Evolutionary conservation across 768 basidiomycete genomes (phyloP), one percentile per base, ranked within the genome.

Genomic region (Lactifluus subvellereus): DNA sequence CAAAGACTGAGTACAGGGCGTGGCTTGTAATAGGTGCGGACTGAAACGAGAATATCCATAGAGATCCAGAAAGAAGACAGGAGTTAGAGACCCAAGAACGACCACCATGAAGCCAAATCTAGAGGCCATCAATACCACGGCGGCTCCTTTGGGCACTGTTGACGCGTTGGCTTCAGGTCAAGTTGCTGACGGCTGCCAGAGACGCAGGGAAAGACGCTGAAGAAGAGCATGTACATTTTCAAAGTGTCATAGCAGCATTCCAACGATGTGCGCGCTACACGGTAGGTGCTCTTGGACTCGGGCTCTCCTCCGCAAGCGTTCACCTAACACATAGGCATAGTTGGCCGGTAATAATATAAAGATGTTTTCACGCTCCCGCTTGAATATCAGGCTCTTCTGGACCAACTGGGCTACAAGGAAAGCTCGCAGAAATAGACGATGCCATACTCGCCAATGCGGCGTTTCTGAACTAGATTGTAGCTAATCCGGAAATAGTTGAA

Each of bases 401-500:
- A 83, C 14, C 67, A 70, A 13, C 72, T 95, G 6, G 89, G 91
- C 7, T 95, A 91, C 73, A 84, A 86, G 67, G 84, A 61, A 94
- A 93, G 71, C 79, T 98, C 0, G 81, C 86, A 35, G 84, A 81
- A 32, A 88, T 91, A 13, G 94, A 98, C 74, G 77, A 82, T 8
- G 89, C 90, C 9, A 95, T 97, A 67, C 73, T 83, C 54, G 83
- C 77, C 54, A 97, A 96, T 69, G 87, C 90, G 1, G 77, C 86
- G 49, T 94, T 98, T 71, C 72, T 96, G 61, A 77, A 80, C 4
- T 76, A 82, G 64, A 87, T 96, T 66, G 84, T 91, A 11, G 84
- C 82, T 14, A 80, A 89, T 73, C 89, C 92, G 0, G 86, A 87
- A 68, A 91, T 96, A 32, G 94, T 94, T 68, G 87, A 83, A 16